These are phyloP conservation scores for Chrysopogon serrulatus DNA, from an alignment of 176 grass and related monocot species.

Conservation along the genomic window DNA sequence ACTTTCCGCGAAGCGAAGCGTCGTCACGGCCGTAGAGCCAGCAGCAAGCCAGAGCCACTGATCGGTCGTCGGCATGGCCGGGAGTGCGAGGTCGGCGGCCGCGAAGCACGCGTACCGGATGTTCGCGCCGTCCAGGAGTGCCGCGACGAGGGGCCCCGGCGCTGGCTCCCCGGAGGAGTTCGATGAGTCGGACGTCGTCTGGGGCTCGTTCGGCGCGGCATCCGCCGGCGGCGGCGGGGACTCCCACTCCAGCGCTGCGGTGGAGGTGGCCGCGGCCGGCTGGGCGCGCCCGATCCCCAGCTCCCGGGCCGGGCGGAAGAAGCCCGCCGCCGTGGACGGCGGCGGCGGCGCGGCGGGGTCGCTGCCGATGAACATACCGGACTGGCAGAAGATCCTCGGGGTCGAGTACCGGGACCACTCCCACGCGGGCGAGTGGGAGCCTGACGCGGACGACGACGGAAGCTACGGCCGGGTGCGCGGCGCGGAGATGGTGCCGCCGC, in stretches of 20 bases:
- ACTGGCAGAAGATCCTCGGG: conserved; percentile 89
- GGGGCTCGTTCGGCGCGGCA: conserved; percentile 25
- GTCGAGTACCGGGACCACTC: conserved; percentile 45
- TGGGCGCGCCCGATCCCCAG: conserved; percentile 9
- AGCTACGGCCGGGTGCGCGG: background rate
- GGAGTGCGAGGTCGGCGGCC: conserved; percentile 39
- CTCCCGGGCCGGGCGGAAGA: conserved; percentile 21
- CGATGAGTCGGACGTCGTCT: conserved; percentile 80
- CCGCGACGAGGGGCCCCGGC: conserved; percentile 17
- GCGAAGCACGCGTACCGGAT: conserved; percentile 66
- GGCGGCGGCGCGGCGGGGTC: conserved; percentile 27
- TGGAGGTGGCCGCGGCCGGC: background rate
- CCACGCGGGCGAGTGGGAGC: conserved; percentile 25
- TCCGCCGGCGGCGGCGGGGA: background rate
- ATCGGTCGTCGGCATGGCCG: conserved; percentile 33
- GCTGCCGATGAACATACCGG: conserved; percentile 78
- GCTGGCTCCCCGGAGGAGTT: conserved; percentile 49
- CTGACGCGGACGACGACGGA: conserved; percentile 25
- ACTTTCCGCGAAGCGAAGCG: background rate
- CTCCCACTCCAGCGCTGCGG: background rate
- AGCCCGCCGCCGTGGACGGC: background rate
- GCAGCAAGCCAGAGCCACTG: background rate
- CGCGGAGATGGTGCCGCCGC: conserved; percentile 54
- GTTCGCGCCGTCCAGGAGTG: conserved; percentile 46
- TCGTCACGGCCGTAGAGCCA: background rate